Evolutionary conservation across 1,284 basidiomycete genomes (phyloP).

Genomic region (Leccinum griseonigrum): DNA sequence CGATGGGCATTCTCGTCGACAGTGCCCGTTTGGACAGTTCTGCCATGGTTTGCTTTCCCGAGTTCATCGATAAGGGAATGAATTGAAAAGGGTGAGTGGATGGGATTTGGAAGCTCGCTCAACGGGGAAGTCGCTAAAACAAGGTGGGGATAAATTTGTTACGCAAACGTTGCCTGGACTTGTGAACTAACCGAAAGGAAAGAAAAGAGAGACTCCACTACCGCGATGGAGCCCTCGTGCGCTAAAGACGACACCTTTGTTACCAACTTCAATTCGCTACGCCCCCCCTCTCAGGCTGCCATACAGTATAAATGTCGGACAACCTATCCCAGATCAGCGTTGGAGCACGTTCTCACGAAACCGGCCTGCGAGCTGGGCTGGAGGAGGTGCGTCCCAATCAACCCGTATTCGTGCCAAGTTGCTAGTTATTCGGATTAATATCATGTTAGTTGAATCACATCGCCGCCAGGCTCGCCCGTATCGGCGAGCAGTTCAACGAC

Average conservation of each 20-base stretch:
- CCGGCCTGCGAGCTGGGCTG: constrained; percentile 21
- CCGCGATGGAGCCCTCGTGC: constrained; percentile 11
- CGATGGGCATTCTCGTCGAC: constrained; percentile 40
- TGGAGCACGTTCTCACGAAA: constrained; percentile 18
- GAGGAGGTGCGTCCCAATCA: constrained; percentile 23
- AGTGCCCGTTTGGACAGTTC: constrained; percentile 21
- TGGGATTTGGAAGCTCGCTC: constrained; percentile 18
- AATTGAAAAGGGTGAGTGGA: constrained; percentile 2
- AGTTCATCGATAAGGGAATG: constrained; percentile 29
- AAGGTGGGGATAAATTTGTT: constrained; percentile 20
- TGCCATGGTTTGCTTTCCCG: constrained; percentile 24
- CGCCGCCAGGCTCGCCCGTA: constrained; percentile 22
- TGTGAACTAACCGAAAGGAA: constrained; percentile 8
- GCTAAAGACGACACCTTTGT: neutral
- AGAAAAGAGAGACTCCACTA: neutral
- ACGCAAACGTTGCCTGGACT: constrained; percentile 8
- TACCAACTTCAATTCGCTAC: constrained; percentile 1
- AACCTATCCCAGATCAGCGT: neutral
- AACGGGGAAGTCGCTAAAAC: constrained; percentile 4
- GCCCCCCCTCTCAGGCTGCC: neutral
- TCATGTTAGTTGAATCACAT: constrained; percentile 24
- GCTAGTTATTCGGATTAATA: neutral
- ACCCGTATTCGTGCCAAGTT: neutral
- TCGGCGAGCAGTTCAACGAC: constrained; percentile 35
- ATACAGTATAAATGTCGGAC: constrained; percentile 7